Base-by-base conservation (phyloP, 1,284 basidiomycete genomes). In the Meripilus lineatus region DNA sequence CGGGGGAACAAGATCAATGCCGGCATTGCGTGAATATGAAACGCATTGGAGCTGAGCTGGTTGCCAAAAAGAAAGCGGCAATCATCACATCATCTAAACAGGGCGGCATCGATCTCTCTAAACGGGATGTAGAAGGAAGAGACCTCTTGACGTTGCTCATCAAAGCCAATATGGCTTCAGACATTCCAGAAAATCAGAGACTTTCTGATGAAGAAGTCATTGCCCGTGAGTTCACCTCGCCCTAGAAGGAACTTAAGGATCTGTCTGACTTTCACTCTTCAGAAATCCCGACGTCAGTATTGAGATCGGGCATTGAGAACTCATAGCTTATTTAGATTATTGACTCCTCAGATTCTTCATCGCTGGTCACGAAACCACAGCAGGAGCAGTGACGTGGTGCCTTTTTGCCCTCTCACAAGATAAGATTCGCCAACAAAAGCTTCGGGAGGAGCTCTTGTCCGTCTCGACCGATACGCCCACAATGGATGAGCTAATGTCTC, bases 311-410 rank as follows among this genome's bases (percentile, higher is more conserved):
- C 20, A 6, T 18, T 8, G 33, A 15, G 25, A n/a, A 17, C 26
- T 14, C 15, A 14, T 34, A 24, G 36, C 5, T 32, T 11, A 2
- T 32, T n/a, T n/a, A n/a, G n/a, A n/a, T n/a, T n/a, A n/a, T n/a
- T n/a, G n/a, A n/a, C 13, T 11, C 13, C 17, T 6, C 22, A 57
- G 55, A 0, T 81, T 81, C 61, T 56, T 85, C 1, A 64, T 77
- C 3, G 79, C 81, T 4, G 89, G 89, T 7, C 84, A 90, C 59
- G 89, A 92, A 58, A 92, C 90, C 0, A 70, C 67, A 8, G 50
- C 47, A 25, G 49, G 59, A 1, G 58, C 55, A 3, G 70, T 72
- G 0, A 70, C 71, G 1, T 83, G 80, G 80, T 76, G 77, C 0
- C 65, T 93, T 0, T 85, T 72, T 58, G 72, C 77, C 1, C 74